Evolutionary conservation across 1,284 basidiomycete species (phyloP).

Genomic region (Rhizopogon hawkerae): DNA sequence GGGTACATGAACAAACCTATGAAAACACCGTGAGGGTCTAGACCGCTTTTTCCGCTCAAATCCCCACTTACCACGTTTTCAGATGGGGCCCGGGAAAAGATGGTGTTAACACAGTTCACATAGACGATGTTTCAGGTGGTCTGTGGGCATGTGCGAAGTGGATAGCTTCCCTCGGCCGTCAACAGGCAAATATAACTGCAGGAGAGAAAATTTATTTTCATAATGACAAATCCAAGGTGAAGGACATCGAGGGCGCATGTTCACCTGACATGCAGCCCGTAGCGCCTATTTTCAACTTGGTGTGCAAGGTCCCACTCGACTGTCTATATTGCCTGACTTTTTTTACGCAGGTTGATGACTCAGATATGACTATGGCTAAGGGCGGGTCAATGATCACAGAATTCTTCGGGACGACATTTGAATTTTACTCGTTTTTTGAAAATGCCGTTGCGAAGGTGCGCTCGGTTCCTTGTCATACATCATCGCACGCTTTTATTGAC

Average conservation of each 20-base stretch:
- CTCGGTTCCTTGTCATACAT: background rate
- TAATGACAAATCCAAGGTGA: slow-evolving; percentile 60
- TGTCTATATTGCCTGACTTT: background rate
- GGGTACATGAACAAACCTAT: slow-evolving; percentile 78
- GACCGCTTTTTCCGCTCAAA: slow-evolving; percentile 5
- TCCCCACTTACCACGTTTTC: slow-evolving; percentile 3
- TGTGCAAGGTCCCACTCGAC: slow-evolving; percentile 24
- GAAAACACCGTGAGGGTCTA: slow-evolving; percentile 62
- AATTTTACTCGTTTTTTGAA: slow-evolving; percentile 73
- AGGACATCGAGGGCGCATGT: slow-evolving; percentile 53
- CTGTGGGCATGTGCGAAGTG: slow-evolving; percentile 70
- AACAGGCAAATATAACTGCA: slow-evolving; percentile 53
- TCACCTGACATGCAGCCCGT: slow-evolving; percentile 49
- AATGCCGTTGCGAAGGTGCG: slow-evolving; percentile 60
- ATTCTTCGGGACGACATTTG: slow-evolving; percentile 77
- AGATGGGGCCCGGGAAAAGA: slow-evolving; percentile 77
- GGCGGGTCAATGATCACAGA: slow-evolving; percentile 67
- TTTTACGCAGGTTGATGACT: slow-evolving; percentile 61
- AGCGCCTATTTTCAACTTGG: slow-evolving; percentile 79
- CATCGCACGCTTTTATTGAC: slow-evolving; percentile 23
- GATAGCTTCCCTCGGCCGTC: slow-evolving; percentile 56
- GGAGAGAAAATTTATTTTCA: slow-evolving; percentile 60
- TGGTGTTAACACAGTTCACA: slow-evolving; percentile 72
- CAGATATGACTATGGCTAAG: slow-evolving; percentile 66
- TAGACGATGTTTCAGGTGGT: slow-evolving; percentile 68